Evolutionary conservation across 768 basidiomycete genomes (phyloP), one percentile per base, ranked within the genome.

Genomic region (Hygrophorus pudorinus): DNA sequence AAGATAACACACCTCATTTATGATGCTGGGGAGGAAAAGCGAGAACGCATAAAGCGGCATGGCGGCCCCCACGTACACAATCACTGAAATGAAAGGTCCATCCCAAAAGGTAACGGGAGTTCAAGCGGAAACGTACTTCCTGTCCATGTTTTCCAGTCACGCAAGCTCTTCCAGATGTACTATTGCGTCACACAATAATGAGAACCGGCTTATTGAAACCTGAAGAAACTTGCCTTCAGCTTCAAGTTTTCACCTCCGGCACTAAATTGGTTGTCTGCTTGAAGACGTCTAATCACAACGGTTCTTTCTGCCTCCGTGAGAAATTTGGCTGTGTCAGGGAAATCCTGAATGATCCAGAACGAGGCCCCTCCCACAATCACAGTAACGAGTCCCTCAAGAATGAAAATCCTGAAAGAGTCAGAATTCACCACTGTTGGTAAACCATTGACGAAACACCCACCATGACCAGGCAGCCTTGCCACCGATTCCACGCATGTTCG

Each of bases 311-410:
- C 71, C 51, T 83, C 80, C n/a, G 70, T 72, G 5, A 89, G 66
- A 65, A 87, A 88, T 51, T 72, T 81, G 20, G 85, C 85, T 1
- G 77, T 83, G 52, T 88, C 83, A 2, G 86, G 85, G 62, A 88
- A 89, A 56, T 88, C 86, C 53, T 85, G 78, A 47, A 88, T 76
- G 55, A 88, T 76, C 71, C 74, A 88, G 64, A 78, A 87, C 1
- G 83, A 85, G 8, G 67, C 57, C 17, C 58, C 56, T 7, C 80
- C 82, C 4, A 79, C 81, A n/a, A 85, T 12, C 18, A 86, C 67
- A 1, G 85, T 86, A 11, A 63, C 65, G 29, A 86, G 61, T 14
- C 84, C 85, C 54, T 85, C 80, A 10, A 85, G 48, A 44, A 85
- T 69, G 65, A 48, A 45, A 34, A 42, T 47, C 41, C 34, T 45